Evolutionary conservation across 2,329 filamentous ascomycete genomes (phyloP), one percentile per base, ranked within the genome.

Genomic region (Colletotrichum sansevieriae): DNA sequence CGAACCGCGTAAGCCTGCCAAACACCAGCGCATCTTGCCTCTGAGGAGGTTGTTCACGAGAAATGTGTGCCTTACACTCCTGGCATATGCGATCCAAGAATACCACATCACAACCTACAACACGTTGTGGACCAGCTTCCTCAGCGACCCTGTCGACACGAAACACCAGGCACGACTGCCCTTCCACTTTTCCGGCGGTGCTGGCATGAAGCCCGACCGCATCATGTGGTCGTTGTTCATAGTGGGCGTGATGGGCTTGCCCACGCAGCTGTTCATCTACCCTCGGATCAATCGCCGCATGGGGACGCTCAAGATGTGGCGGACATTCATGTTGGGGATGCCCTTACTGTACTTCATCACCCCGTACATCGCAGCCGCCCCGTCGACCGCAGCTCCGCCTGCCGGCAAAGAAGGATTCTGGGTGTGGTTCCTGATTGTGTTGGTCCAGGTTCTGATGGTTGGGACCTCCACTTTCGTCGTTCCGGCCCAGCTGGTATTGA

Each of bases 191-290:
- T 52, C 63, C 0, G 63, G 63, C 13, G 63, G 63, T 1, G 55
- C 55, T 12, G 63, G 63, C 11, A 65, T 65, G 63, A 52, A 47
- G 9, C 63, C 63, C 0, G 55, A 58, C 3, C 29, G 56, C 5
- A 65, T 65, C 25, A 57, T 58, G 54, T 65, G 55, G 55, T 59
- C 63, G 2, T 39, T 65, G 9, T 59, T 51, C 20, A 52, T 65
- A 18, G 55, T 65, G 5, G 63, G 55, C 1, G 46, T 46, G 9
- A 39, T 59, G n/a, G 63, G 63, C 5, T 37, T 65, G 5, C 63
- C 63, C 3, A 46, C 46, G n/a, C 63, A 65, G 13, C 13, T 63
- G 4, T 47, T 63, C 49, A 43, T 63, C 1, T 62, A 66, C 33
- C 63, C 57, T 4, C 57, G 57, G 10, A 33, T 62, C 20, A 66